These are phyloP conservation scores for Macrophomina tecta DNA, from an alignment of 2,329 filamentous ascomycete genomes.

Conservation along the genomic window DNA sequence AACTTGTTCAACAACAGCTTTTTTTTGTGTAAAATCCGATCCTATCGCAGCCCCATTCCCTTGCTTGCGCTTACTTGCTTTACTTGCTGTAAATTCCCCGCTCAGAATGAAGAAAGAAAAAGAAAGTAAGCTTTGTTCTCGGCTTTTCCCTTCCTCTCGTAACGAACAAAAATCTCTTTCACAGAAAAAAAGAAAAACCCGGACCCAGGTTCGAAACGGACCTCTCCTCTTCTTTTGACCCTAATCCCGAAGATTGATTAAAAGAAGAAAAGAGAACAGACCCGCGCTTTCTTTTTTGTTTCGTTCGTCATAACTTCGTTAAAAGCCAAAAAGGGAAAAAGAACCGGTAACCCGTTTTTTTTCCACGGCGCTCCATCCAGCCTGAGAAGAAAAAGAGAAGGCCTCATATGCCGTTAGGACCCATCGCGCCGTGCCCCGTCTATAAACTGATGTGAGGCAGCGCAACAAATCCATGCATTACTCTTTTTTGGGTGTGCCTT, in stretches of 20 bases:
- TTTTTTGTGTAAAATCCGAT: constrained; percentile 22
- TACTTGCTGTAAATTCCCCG: constrained; percentile 6
- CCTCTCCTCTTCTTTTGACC: constrained; percentile 19
- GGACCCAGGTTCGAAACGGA: constrained; percentile 8
- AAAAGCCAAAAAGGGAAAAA: constrained; percentile 27
- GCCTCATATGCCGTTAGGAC: constrained; percentile 25
- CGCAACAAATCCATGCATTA: constrained; percentile 27
- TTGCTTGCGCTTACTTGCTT: background rate
- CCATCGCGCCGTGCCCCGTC: constrained; percentile 27
- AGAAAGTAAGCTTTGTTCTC: constrained; percentile 9
- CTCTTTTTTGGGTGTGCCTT: constrained; percentile 27
- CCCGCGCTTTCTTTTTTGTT: constrained; percentile 17
- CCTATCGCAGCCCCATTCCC: constrained; percentile 21
- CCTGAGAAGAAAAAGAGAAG: constrained; percentile 26
- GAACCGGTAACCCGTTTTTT: constrained; percentile 20
- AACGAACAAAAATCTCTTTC: constrained; percentile 5
- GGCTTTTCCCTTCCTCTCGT: constrained; percentile 5
- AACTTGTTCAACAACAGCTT: constrained; percentile 16
- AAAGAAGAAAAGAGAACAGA: constrained; percentile 24
- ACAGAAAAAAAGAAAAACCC: constrained; percentile 13
- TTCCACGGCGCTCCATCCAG: constrained; percentile 27
- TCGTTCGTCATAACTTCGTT: constrained; percentile 26
- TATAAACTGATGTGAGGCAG: constrained; percentile 24
- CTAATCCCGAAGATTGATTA: constrained; percentile 20
- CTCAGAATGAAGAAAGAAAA: constrained; percentile 6